A percentile compares a stretch with the other conserved stretches of the same genome.
Conservation (phyloP, 202 grass and related monocot genomes). For the Eragrostis tef region DNA sequence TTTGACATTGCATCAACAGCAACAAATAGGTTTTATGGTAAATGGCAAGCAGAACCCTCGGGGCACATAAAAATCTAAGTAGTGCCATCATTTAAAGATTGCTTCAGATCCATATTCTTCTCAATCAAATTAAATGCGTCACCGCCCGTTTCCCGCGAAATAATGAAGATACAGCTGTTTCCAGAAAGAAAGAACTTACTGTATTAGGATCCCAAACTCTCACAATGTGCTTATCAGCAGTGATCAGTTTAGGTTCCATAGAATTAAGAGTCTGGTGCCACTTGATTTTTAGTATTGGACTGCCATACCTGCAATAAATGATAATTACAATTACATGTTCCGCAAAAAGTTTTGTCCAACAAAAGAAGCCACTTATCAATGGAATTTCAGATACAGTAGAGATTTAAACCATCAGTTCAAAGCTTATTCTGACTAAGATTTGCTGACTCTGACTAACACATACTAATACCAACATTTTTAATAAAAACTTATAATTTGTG, state of each 20-base stretch:
- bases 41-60: not conserved
- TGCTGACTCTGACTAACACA: not conserved
- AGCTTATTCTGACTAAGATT: not conserved
- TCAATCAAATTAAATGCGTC: not conserved
- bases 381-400: not conserved
- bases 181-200: conserved; percentile 57
- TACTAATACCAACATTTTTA: not conserved
- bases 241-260: conserved; percentile 82
- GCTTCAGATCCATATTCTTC: not conserved
- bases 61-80: not conserved
- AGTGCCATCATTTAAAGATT: not conserved
- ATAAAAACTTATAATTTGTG: conserved; percentile 2
- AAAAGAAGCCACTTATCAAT: conserved; percentile 16
- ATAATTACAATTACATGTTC: conserved; percentile 21
- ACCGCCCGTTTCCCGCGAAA: not conserved
- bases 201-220: conserved; percentile 98
- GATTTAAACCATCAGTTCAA: not conserved
- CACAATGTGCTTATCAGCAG: conserved; percentile 82
- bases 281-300: conserved; percentile 84
- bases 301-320: conserved; percentile 73
- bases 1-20: not conserved
- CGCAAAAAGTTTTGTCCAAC: conserved; percentile 26
- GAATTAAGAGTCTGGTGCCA: conserved; percentile 95
- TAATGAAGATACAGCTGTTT: not conserved
- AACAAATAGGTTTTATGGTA: not conserved